Base-by-base conservation (phyloP, 1,284 basidiomycete species). In the Sparassis latifolia region DNA sequence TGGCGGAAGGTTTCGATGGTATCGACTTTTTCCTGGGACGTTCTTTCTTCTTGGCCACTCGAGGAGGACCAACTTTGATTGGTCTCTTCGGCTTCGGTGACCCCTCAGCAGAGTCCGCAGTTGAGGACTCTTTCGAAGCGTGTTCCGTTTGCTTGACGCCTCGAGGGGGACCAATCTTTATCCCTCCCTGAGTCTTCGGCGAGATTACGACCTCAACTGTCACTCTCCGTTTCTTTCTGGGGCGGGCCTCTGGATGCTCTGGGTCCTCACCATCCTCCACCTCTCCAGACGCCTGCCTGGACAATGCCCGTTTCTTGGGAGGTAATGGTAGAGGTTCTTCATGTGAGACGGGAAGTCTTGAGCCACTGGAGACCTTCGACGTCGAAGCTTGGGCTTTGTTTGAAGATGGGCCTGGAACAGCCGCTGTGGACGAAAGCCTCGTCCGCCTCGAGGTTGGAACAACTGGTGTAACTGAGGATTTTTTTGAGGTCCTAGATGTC, bases 161-260 rank as follows among this genome's bases (percentile, higher is more conserved):
- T 5, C 58, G 56, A 33, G 58, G 58, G n/a, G 60, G 57, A 4
- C 58, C 58, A 29, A 56, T 51, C 48, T 55, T 58, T 3, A 50
- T 49, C 53, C 54, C 33, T 56, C 56, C 2, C 40, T 33, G 44
- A 12, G 9, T 42, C 40, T 10, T 27, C 9, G 6, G 5, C 6
- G 40, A 27, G 28, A 42, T 27, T 6, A 47, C 33, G 12, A 45
- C 29, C 33, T 59, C 54, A 3, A 54, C 52, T 6, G 51, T 51
- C 2, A 59, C 43, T 37, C 51, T 59, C 32, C 51, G 44, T 49
- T 46, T 55, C 52, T 59, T 59, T 27, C 44, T 44, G 3, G 53
- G 55, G 4, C 52, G 54, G 5, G 42, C 20, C 20, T 20, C 20
- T 20, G 20, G 20, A 20, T 20, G 20, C 20, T 20, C 20, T 20